Evolutionary conservation across 2,329 filamentous ascomycete genomes (phyloP).

Genomic region (Pyrenochaeta sp.): DNA sequence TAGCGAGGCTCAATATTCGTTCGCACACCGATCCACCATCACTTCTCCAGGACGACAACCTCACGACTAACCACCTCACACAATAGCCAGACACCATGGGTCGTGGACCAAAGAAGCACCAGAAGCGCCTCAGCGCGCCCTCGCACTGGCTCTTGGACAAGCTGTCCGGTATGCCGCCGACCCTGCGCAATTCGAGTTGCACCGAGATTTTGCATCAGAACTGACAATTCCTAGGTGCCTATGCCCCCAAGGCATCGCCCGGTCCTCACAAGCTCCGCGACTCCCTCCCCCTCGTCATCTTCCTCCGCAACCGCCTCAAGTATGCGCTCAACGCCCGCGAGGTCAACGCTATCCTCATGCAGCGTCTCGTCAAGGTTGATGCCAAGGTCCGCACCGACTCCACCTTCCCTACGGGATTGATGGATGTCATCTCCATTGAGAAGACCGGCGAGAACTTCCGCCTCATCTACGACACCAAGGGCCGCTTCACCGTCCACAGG

Average conservation of each 20-base stretch:
- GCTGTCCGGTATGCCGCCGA: slow-evolving; percentile 75
- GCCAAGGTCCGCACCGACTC: slow-evolving; percentile 98
- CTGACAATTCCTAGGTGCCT: slow-evolving; percentile 50
- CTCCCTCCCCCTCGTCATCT: slow-evolving; percentile 98
- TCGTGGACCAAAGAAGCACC: slow-evolving; percentile 91
- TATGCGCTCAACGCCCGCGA: slow-evolving; percentile 99
- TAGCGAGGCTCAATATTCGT: slow-evolving; percentile 13
- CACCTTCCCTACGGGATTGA: slow-evolving; percentile 97
- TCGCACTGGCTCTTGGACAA: slow-evolving; percentile 99
- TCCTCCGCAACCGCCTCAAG: slow-evolving; percentile 82
- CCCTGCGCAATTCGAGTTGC: slow-evolving; percentile 58
- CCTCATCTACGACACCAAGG: slow-evolving; percentile 99
- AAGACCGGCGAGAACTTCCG: slow-evolving; percentile 99
- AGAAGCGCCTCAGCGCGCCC: slow-evolving; percentile 99
- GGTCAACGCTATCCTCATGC: slow-evolving; percentile 97
- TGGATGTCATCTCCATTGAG: slow-evolving; percentile 99
- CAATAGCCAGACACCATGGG: slow-evolving; percentile 67
- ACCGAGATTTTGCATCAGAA: slow-evolving; percentile 11
- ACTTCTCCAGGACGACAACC: slow-evolving; percentile 38
- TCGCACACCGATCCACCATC: slow-evolving; percentile 17
- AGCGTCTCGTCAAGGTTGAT: slow-evolving; percentile 99
- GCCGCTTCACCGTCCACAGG: slow-evolving; percentile 99
- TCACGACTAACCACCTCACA: slow-evolving; percentile 46
- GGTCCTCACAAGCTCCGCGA: slow-evolving; percentile 99
- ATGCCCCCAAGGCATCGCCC: slow-evolving; percentile 71